A percentile compares a stretch with the other conserved stretches of the same genome.
Evolutionary conservation across 768 basidiomycete genomes (phyloP).

Genomic region (Podaxis rugospora): DNA sequence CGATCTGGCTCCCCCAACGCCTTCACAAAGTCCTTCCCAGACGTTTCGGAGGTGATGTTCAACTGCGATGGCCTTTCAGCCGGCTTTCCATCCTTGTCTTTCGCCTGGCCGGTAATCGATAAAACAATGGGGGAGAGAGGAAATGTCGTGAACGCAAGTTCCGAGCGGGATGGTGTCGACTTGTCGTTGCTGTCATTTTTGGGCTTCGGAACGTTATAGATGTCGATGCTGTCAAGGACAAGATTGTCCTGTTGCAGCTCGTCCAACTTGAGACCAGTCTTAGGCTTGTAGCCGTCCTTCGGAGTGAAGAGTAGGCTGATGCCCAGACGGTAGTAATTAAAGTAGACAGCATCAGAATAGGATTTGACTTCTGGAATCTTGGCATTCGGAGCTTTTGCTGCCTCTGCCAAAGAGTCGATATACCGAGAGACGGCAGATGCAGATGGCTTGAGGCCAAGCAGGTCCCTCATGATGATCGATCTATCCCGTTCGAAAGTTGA

Average conservation of each 20-base stretch:
- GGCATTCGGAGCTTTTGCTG: constrained; percentile 12
- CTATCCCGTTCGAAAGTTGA: neutral
- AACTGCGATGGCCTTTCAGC: constrained; percentile 34
- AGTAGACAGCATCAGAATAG: constrained; percentile 81
- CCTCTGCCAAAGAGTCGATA: constrained; percentile 31
- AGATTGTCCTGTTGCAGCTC: constrained; percentile 42
- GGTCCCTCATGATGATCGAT: constrained; percentile 18
- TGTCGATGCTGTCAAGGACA: constrained; percentile 67
- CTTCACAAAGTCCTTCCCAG: constrained; percentile 75
- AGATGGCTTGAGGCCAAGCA: constrained; percentile 51
- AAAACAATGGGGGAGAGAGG: constrained; percentile 52
- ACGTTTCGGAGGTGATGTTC: constrained; percentile 43
- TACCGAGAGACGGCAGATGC: constrained; percentile 40
- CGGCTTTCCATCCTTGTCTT: constrained; percentile 33
- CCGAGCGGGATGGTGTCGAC: constrained; percentile 38
- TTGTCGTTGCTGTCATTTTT: constrained; percentile 22
- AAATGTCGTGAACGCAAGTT: constrained; percentile 52
- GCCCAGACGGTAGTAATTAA: constrained; percentile 79
- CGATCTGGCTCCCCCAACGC: constrained; percentile 80
- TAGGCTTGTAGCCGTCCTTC: constrained; percentile 56
- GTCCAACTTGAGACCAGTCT: constrained; percentile 32
- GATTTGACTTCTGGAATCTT: constrained; percentile 63
- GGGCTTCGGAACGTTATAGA: constrained; percentile 62
- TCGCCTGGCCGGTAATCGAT: constrained; percentile 26
- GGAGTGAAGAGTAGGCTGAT: constrained; percentile 79